A percentile compares a stretch with the other conserved stretches of the same genome.
phyloP scores from a whole-genome alignment of 2,329 filamentous ascomycete genomes.

The Colletotrichum tropicicola region DNA sequence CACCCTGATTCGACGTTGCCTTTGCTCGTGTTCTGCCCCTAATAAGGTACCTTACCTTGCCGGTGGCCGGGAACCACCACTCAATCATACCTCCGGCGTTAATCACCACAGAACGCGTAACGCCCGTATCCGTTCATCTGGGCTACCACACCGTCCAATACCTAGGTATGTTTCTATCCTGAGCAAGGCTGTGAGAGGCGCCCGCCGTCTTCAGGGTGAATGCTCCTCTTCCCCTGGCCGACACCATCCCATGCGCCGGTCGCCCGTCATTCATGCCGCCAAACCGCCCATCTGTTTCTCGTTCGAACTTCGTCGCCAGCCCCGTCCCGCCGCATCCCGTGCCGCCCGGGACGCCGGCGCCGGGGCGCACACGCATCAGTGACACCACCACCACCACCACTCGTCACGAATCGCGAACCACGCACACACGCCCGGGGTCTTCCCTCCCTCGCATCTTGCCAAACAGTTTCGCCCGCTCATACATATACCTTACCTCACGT shows the following conservation, averaged over 20 bases:
- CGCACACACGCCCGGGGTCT: not conserved
- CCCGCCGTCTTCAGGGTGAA: too few species aligned
- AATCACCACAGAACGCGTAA: not conserved
- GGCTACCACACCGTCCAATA: too few species aligned
- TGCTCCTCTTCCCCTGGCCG: too few species aligned
- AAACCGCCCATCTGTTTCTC: not conserved
- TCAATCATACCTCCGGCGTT: not conserved
- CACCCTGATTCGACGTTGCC: not conserved
- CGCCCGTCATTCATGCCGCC: not conserved
- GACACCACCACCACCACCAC: not conserved
- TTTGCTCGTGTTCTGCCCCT: not conserved
- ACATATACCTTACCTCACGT: too few species aligned
- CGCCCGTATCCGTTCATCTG: not conserved
- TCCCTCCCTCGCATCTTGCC: not conserved
- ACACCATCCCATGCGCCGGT: not conserved
- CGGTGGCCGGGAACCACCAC: too few species aligned
- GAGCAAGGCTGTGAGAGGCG: constrained; percentile 23
- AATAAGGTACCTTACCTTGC: not conserved
- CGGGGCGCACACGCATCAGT: not conserved
- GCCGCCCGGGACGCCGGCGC: constrained; percentile 21
- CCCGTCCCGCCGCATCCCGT: constrained; percentile 9
- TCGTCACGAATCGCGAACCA: not conserved
- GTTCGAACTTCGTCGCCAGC: not conserved
- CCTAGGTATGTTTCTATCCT: constrained; percentile 19
- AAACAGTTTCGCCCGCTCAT: not conserved